Conservation (phyloP, 192 early-diverging fungal species). For the Coemansia sp. region DNA sequence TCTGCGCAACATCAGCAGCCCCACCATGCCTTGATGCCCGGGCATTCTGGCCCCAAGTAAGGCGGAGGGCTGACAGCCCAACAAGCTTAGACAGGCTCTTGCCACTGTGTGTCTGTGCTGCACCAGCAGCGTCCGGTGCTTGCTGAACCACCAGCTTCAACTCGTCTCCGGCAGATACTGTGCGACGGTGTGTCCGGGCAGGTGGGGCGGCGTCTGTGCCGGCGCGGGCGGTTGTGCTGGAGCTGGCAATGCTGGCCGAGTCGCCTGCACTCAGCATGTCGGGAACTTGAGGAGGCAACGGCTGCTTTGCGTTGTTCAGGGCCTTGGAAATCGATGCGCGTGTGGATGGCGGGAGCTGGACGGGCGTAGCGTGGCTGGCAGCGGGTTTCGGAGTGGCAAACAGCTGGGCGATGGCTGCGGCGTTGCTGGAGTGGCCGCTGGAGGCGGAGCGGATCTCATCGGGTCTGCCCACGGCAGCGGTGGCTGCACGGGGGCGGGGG, state of each 20-base stretch:
- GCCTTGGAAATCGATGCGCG: slow-evolving; percentile 33
- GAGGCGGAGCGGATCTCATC: slow-evolving; percentile 30
- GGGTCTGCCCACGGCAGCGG: slow-evolving; percentile 26
- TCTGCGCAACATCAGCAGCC: slow-evolving; percentile 1
- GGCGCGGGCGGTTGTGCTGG: slow-evolving; percentile 5
- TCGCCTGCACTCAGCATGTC: background rate
- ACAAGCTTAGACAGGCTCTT: slow-evolving; percentile 14
- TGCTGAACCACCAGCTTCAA: background rate
- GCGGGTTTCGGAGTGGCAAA: background rate
- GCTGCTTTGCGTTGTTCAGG: slow-evolving; percentile 23
- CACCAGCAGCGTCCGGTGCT: background rate
- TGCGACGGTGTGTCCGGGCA: slow-evolving; percentile 10
- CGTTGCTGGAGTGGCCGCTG: slow-evolving; percentile 24
- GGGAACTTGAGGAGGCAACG: slow-evolving; percentile 38
- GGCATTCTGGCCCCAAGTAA: slow-evolving; percentile 24
- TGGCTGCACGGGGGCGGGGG: slow-evolving; percentile 16
- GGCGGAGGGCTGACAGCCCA: slow-evolving; percentile 28
- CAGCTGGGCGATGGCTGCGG: background rate
- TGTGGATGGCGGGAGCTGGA: slow-evolving; percentile 27
- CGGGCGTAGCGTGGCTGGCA: background rate
- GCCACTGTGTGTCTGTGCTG: background rate
- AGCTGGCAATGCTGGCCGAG: slow-evolving; percentile 10
- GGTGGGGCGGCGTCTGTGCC: slow-evolving; percentile 11
- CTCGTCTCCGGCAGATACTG: slow-evolving; percentile 24
- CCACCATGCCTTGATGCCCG: slow-evolving; percentile 12